phyloP scores from a whole-genome alignment of 352 stramenopile species.

The Hyaloperonospora brassicae region DNA sequence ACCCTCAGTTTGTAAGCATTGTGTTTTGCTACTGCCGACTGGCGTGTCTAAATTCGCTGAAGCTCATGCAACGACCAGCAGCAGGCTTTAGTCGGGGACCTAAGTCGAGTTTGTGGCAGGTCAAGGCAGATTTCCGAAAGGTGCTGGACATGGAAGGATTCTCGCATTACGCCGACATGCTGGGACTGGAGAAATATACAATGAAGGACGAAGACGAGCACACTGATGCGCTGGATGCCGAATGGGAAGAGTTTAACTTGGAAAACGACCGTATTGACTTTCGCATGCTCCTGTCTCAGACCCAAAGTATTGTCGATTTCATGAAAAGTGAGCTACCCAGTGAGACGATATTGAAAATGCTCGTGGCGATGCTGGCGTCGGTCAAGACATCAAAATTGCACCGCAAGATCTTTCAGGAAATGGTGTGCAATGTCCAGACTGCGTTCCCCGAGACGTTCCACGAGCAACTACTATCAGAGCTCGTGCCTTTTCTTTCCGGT shows the following conservation, averaged over 20 bases:
- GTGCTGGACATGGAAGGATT: slow-evolving; percentile 75
- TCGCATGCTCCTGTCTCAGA: slow-evolving; percentile 62
- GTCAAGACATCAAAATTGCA: slow-evolving; percentile 82
- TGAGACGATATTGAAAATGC: slow-evolving; percentile 79
- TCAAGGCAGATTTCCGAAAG: slow-evolving; percentile 76
- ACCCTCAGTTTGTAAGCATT: slow-evolving; percentile 69
- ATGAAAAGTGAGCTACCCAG: slow-evolving; percentile 58
- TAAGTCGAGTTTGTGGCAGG: slow-evolving; percentile 75
- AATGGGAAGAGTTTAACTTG: slow-evolving; percentile 82
- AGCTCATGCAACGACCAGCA: slow-evolving; percentile 55
- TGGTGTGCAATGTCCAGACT: slow-evolving; percentile 82
- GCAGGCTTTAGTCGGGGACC: slow-evolving; percentile 37
- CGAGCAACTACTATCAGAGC: slow-evolving; percentile 44
- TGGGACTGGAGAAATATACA: slow-evolving; percentile 46
- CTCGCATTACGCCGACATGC: slow-evolving; percentile 62
- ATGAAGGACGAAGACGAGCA: slow-evolving; percentile 18
- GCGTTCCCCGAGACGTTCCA: slow-evolving; percentile 61
- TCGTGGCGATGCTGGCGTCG: slow-evolving; percentile 75
- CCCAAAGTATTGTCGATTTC: slow-evolving; percentile 47
- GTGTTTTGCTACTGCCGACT: slow-evolving; percentile 78
- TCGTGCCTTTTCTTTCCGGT: slow-evolving; percentile 77
- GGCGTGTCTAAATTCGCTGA: slow-evolving; percentile 76
- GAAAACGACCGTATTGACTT: slow-evolving; percentile 86
- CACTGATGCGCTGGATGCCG: slow-evolving; percentile 49
- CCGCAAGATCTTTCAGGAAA: slow-evolving; percentile 84